Conservation (phyloP, 2,329 filamentous ascomycete genomes). For the Ophiocordyceps polyrhachis-furcata region DNA sequence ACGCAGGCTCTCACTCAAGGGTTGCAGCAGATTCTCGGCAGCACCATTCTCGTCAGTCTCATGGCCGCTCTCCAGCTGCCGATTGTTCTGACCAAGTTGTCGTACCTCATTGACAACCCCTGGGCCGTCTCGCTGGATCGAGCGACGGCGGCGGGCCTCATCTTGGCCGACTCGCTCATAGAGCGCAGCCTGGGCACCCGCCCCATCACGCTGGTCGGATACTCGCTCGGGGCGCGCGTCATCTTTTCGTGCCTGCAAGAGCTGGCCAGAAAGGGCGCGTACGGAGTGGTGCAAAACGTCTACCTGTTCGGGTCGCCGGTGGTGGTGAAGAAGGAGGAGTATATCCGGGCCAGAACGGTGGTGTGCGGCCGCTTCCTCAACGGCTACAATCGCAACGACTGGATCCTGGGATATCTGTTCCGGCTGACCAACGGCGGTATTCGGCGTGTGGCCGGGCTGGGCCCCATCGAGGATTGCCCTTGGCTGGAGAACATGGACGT, state of each 20-base stretch:
- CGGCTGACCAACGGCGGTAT: slow-evolving; percentile 85
- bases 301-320: slow-evolving; percentile 88
- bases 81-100: slow-evolving; percentile 77
- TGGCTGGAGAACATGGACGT: slow-evolving; percentile 82
- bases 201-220: slow-evolving; percentile 84
- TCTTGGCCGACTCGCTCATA: slow-evolving; percentile 84
- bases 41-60: slow-evolving; percentile 67
- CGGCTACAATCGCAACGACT: slow-evolving; percentile 85
- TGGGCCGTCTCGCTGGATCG: slow-evolving; percentile 94
- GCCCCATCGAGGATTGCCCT: slow-evolving; percentile 53
- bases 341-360: slow-evolving; percentile 59
- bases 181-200: slow-evolving; percentile 81
- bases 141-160: slow-evolving; percentile 72
- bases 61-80: slow-evolving; percentile 93
- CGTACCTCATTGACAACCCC: slow-evolving; percentile 94
- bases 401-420: slow-evolving; percentile 94
- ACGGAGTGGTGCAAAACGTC: slow-evolving; percentile 82
- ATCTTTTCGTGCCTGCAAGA: slow-evolving; percentile 87
- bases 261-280: slow-evolving; percentile 64
- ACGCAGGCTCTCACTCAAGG: slow-evolving; percentile 77
- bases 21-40: slow-evolving; percentile 84
- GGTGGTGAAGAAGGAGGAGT: slow-evolving; percentile 84
- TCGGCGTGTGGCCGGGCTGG: slow-evolving; percentile 70
- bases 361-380: slow-evolving; percentile 89
- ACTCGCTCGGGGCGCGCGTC: slow-evolving; percentile 78